A percentile compares a stretch with the other conserved stretches of the same genome.
These are phyloP conservation scores for Urtica urens DNA, from an alignment of 306 rosid species.

Conservation along the genomic window DNA sequence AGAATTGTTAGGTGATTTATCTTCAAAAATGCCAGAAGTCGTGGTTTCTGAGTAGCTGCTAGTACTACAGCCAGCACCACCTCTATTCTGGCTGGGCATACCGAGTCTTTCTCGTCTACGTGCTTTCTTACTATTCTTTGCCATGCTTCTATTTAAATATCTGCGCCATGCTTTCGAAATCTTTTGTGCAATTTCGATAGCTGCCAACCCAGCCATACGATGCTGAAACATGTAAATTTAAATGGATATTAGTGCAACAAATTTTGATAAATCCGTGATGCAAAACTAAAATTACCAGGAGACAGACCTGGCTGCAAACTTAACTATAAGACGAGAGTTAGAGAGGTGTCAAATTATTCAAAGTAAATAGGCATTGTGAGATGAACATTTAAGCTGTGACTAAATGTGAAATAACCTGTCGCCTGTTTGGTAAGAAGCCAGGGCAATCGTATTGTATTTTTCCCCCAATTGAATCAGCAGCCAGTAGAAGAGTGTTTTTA, in stretches of 20 bases:
- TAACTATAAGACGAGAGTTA: not conserved
- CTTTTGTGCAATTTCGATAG: slow-evolving; percentile 90
- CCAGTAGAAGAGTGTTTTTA: slow-evolving; percentile 58
- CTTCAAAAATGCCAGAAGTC: slow-evolving; percentile 42
- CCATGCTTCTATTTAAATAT: slow-evolving; percentile 50
- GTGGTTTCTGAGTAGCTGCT: slow-evolving; percentile 56
- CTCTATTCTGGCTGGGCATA: slow-evolving; percentile 78
- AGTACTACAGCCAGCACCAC: slow-evolving; percentile 93
- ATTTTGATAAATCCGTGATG: not conserved
- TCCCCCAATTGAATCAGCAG: slow-evolving; percentile 75
- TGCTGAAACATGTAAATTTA: slow-evolving; percentile 72
- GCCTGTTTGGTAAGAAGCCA: slow-evolving; percentile 75
- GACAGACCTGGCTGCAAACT: not conserved
- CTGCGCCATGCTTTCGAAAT: slow-evolving; percentile 93
- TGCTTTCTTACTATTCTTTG: slow-evolving; percentile 63
- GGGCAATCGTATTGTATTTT: slow-evolving; percentile 93
- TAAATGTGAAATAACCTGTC: slow-evolving; percentile 54
- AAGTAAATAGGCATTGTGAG: not conserved
- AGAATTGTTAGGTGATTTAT: slow-evolving; percentile 47
- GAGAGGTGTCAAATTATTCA: not conserved
- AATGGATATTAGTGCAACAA: too few relatives aligned
- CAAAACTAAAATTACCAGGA: slow-evolving; percentile 4
- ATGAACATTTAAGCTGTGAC: slow-evolving; percentile 4
- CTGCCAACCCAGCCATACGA: slow-evolving; percentile 97
- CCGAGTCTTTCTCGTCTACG: slow-evolving; percentile 77